phyloP scores from a whole-genome alignment of 169 alveolate species.

The Amoebophrya sp. region DNA sequence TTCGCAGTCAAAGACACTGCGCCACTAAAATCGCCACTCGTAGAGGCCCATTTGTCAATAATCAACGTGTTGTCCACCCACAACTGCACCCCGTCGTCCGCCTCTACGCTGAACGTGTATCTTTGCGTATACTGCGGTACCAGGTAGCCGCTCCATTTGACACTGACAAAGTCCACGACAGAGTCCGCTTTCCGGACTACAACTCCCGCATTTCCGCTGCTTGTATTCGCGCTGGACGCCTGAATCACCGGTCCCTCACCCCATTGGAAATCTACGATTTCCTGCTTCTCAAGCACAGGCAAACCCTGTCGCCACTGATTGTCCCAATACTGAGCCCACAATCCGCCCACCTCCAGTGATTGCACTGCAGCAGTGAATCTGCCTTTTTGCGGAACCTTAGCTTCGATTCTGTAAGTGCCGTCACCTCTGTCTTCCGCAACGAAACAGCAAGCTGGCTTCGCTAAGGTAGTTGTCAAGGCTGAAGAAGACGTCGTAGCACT shows the following conservation, averaged over 20 bases:
- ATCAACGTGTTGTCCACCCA: slow-evolving; percentile 13
- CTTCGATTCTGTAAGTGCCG: background rate
- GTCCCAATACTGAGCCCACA: slow-evolving; percentile 31
- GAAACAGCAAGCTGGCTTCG: background rate
- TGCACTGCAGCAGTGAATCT: background rate
- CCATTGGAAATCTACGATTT: background rate
- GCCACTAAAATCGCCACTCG: slow-evolving; percentile 28
- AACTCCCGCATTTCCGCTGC: too few relatives aligned
- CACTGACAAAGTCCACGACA: background rate
- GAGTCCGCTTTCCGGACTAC: too few relatives aligned
- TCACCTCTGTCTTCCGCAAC: background rate
- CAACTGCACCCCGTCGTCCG: background rate
- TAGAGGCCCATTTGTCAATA: slow-evolving; percentile 16
- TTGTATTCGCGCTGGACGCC: too few relatives aligned
- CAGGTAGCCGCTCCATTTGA: background rate
- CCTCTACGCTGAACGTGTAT: background rate
- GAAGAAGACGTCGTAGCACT: too few relatives aligned
- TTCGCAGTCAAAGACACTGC: background rate
- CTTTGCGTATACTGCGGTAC: background rate
- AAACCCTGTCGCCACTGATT: slow-evolving; percentile 32
- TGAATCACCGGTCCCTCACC: too few relatives aligned
- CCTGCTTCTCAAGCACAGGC: background rate
- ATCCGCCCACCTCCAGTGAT: slow-evolving; percentile 28
- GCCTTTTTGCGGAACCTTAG: background rate
- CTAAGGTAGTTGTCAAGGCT: too few relatives aligned